Evolutionary conservation across 768 basidiomycete genomes (phyloP), one percentile per base, ranked within the genome.

Genomic region (Lentinula sp.): DNA sequence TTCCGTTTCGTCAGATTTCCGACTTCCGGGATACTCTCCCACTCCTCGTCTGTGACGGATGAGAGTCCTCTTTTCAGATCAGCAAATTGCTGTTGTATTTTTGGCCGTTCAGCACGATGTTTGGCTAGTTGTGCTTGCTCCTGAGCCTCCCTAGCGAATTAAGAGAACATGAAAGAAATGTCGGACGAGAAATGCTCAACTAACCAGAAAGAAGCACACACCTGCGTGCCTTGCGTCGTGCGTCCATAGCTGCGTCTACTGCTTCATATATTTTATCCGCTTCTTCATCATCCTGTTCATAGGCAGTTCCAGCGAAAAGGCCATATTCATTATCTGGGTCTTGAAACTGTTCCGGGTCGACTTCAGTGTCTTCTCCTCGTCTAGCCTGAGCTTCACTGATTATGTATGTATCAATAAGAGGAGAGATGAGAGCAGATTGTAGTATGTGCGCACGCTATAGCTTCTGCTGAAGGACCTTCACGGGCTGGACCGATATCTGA

Each of bases 401-500:
- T 32, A 13, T 42, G 50, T 8, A 18, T 39, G 18, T 9, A 40
- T 51, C 7, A 56, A 37, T 11, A 60, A 11, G 45, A n/a, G 16
- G 59, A 59, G 45, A 16, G 0, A 43, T 46, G 50, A 45, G 32
- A 18, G 35, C n/a, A 13, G 16, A 15, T 15, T 83, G 3, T 39
- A 13, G 37, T 39, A 13, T 8, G 7, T 39, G 37, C 89, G 53
- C 66, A 93, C 88, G 93, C 95, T 54, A 96, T 80, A 0, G 87
- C 86, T 74, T 95, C 94, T 35, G 93, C 95, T 16, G 91, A 92
- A 0, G 95, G 94, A 0, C 93, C 94, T 69, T 97, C 95, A 71
- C 97, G 80, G 7, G 97, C 97, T 39, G 97, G 97, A 70, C 97
- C 97, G 62, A 99, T 98, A 86, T 98, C 97, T 45, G 94, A 96